phyloP scores from a whole-genome alignment of 164 flowering plant species.

The Stephania japonica region DNA sequence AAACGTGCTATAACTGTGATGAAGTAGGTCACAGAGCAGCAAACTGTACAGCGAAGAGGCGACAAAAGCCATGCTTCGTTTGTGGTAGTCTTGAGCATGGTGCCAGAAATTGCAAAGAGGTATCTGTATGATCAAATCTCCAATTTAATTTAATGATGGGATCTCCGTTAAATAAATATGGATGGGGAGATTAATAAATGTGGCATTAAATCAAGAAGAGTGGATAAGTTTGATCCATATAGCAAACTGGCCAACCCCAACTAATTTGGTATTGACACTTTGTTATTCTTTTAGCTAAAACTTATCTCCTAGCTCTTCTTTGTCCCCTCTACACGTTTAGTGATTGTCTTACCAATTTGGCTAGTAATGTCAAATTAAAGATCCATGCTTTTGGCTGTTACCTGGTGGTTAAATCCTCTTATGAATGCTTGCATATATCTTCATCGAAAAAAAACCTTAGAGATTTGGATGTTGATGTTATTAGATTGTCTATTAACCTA shows the following conservation, averaged over 20 bases:
- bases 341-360: too few species aligned
- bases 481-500: too few species aligned
- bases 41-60: slow-evolving; percentile 40
- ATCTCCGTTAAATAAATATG: background rate
- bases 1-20: slow-evolving; percentile 54
- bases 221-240: too few species aligned
- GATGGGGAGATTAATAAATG: too few species aligned
- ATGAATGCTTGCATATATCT: background rate
- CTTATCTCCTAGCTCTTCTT: too few species aligned
- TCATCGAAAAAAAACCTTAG: background rate
- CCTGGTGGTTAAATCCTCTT: background rate
- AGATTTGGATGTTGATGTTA: background rate
- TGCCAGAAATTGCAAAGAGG: slow-evolving; percentile 72
- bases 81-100: slow-evolving; percentile 86
- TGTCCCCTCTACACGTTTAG: too few species aligned
- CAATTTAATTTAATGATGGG: background rate
- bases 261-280: too few species aligned
- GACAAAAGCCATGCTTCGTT: slow-evolving; percentile 75
- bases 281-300: too few species aligned
- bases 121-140: slow-evolving; percentile 15
- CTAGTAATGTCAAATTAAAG: too few species aligned
- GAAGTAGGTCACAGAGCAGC: slow-evolving; percentile 49
- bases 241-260: too few species aligned
- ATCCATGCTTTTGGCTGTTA: too few species aligned
- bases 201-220: too few species aligned